Evolutionary conservation across 2,329 filamentous ascomycete species (phyloP), one percentile per base, ranked within the genome.

Genomic region (Zymoseptoria crescenta): DNA sequence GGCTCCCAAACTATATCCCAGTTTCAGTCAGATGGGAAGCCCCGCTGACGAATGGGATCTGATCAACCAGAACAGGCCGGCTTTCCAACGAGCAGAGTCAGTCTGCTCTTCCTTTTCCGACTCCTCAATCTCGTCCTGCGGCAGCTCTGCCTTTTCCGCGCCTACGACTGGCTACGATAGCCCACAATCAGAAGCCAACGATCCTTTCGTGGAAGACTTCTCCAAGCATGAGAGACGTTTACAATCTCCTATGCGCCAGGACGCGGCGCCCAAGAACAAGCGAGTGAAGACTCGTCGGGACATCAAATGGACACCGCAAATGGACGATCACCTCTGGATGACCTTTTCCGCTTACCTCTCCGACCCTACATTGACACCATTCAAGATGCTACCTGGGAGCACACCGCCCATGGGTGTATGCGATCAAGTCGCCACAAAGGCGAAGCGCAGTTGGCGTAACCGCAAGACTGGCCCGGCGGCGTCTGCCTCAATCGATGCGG

Each of bases 251-350:
- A 59, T 62, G 28, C 56, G 56, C n/a, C 51, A 65, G 45, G 59
- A 62, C 27, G 63, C 56, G 52, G 65, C 65, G 20, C 70, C 69
- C n/a, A 63, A 61, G 29, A 66, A 69, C 9, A 79, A 77, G 68
- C 76, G 77, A 60, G 66, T 75, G 56, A 79, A 76, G 68, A 70
- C 75, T 41, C 73, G 72, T 55, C 73, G 71, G 51, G 68, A 67
- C 68, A 70, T 73, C 5, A 75, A 72, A 49, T 87, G 84, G 80
- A 85, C 81, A 4, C 74, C 80, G 50, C 83, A 84, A 55, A 86
- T 86, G 83, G 84, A 87, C 68, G 79, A 82, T 58, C 84, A 87
- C 67, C 73, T 87, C 30, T 86, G 84, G 84, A 81, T 83, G 68
- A 84, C 82, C 8, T 87, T 86, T 72, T 82, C 85, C 74, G 77